Evolutionary conservation across 2,329 filamentous ascomycete genomes (phyloP), one percentile per base, ranked within the genome.

Genomic region (Hypomyces rosellus): DNA sequence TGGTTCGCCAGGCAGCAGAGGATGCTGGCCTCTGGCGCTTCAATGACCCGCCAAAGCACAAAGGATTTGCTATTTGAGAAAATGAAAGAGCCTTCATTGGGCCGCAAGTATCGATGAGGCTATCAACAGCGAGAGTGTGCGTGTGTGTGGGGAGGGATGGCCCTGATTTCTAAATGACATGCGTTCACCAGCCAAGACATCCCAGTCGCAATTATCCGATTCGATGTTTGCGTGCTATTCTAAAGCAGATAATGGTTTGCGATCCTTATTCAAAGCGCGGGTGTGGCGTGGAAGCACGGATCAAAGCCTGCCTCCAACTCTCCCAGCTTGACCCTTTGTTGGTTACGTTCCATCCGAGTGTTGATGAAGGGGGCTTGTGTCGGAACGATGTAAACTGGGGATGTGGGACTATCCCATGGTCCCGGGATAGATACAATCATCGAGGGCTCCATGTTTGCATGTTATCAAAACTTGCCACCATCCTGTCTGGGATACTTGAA

Each of bases 21-120:
- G 73, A 80, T 36, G 86, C 84, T 41, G 88, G 89, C 0, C 68
- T 93, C 15, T 93, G 88, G 88, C 74, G 88, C 16, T 89, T 93
- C 63, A 83, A 85, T 52, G 88, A 93, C 52, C 71, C 76, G 25
- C 76, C 76, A 2, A 67, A 63, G 49, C 75, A 79, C 52, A 72
- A 72, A 30, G 75, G 75, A 8, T 80, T 78, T 63, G 74, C 70
- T 53, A 69, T 79, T 12, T 77, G 61, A 70, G 25, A 18, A 18
- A 15, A 15, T 15, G 37, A 43, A 22, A 30, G 4, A 30, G 25
- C 25, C 25, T 8, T 30, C 25, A 30, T 30, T 30, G 25, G 25
- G 25, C 25, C 25, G 25, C 25, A 30, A 30, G 4, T 30, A 30
- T 30, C 25, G 25, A 30, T 30, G 25, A 30, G 25, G 25, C 25